Percentiles rank a stretch among this genome's conserved stretches.
These are phyloP conservation scores for Magnusiomyces suaveolens DNA, from an alignment of 1,139 yeast genomes.

Conservation along the genomic window DNA sequence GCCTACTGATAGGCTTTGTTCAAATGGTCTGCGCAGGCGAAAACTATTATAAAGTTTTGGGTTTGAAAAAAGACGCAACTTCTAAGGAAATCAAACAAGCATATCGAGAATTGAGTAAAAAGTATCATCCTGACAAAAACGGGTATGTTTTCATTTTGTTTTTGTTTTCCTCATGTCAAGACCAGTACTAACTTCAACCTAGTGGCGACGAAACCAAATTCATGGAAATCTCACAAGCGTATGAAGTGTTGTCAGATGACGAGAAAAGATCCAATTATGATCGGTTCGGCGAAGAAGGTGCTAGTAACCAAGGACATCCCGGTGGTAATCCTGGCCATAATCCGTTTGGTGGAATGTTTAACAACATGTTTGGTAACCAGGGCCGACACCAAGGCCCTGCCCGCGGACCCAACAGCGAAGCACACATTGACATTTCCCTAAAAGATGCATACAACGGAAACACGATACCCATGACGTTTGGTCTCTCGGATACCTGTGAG, in stretches of 20 bases:
- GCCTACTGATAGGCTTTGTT: constrained; percentile 13
- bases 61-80: constrained; percentile 55
- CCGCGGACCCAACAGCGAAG: constrained; percentile 55
- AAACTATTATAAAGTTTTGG: constrained; percentile 37
- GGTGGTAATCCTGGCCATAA: constrained; percentile 30
- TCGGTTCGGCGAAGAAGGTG: constrained; percentile 73
- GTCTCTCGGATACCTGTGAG: constrained; percentile 65
- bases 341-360: constrained; percentile 47
- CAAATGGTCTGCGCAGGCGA: constrained; percentile 20
- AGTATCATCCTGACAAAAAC: constrained; percentile 93
- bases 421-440: constrained; percentile 48
- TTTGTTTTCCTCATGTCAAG: background rate
- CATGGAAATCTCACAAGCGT: constrained; percentile 88
- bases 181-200: background rate
- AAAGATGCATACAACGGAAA: constrained; percentile 63
- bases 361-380: constrained; percentile 57
- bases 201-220: constrained; percentile 75
- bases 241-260: constrained; percentile 74
- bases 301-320: constrained; percentile 33
- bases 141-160: constrained; percentile 27
- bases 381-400: constrained; percentile 36
- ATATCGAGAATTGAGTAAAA: constrained; percentile 71
- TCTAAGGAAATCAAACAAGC: constrained; percentile 83
- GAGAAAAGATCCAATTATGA: constrained; percentile 70
- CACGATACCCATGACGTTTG: constrained; percentile 50